Evolutionary conservation across 2,329 filamentous ascomycete genomes (phyloP).

Genomic region (Alternaria atra): DNA sequence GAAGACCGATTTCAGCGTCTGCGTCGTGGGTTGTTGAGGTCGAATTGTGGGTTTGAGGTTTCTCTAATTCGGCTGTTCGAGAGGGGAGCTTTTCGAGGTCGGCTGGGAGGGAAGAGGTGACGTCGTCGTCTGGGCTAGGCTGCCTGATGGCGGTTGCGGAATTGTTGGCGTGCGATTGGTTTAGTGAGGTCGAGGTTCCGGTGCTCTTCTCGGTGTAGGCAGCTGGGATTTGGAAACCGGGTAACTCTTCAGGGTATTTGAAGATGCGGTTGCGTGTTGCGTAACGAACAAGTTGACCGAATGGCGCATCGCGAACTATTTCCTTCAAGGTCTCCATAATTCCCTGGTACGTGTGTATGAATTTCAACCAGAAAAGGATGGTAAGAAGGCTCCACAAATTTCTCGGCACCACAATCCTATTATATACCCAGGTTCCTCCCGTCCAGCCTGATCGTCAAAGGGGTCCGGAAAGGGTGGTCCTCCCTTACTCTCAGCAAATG

Average conservation of each 20-base stretch:
- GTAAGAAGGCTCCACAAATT: fast-evolving
- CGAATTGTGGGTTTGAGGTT: background rate
- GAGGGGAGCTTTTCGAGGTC: background rate
- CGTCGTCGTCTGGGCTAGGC: background rate
- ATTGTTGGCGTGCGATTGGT: background rate
- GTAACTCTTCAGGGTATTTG: slow-evolving; percentile 67
- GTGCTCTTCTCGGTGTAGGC: slow-evolving; percentile 39
- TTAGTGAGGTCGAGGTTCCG: background rate
- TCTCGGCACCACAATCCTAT: background rate
- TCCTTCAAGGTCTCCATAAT: background rate
- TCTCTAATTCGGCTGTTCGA: background rate
- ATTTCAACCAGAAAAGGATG: background rate
- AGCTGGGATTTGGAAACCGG: slow-evolving; percentile 63
- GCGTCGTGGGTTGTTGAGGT: background rate
- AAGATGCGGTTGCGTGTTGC: slow-evolving; percentile 63
- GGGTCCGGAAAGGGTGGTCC: background rate
- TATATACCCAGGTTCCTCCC: background rate
- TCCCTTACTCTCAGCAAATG: background rate
- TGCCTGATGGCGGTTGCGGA: slow-evolving; percentile 25
- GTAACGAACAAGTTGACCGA: slow-evolving; percentile 68
- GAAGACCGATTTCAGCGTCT: no score
- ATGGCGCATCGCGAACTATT: slow-evolving; percentile 64
- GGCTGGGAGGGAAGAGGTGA: background rate
- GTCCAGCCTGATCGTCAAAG: background rate
- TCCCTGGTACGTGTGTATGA: no score